Evolutionary conservation across 2,329 filamentous ascomycete genomes (phyloP).

Genomic region (Colletotrichum chlorophyti): DNA sequence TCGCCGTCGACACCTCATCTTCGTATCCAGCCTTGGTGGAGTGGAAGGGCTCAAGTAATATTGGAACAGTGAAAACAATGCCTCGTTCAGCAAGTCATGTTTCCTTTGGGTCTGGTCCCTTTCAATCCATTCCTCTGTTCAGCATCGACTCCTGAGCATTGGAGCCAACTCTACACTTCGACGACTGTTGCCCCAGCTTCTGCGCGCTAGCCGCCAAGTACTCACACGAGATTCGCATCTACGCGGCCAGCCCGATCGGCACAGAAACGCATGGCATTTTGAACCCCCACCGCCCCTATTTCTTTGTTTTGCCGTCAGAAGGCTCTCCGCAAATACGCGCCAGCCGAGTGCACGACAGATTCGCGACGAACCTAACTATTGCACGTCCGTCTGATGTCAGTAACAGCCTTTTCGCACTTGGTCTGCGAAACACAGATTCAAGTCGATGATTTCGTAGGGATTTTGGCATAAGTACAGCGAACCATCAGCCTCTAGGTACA

Average conservation of each 20-base stretch:
- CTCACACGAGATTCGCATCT: constrained; percentile 9
- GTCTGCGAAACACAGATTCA: too few species aligned
- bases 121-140: background rate
- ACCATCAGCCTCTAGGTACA: too few species aligned
- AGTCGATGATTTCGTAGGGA: too few species aligned
- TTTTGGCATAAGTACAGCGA: too few species aligned
- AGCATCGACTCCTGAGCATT: too few species aligned
- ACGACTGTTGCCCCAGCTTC: constrained; percentile 2
- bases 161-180: too few species aligned
- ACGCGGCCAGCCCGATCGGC: constrained; percentile 1
- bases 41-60: background rate
- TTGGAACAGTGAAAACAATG: background rate
- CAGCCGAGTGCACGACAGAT: constrained; percentile 7
- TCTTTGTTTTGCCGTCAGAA: constrained; percentile 5
- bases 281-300: constrained; percentile 7
- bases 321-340: background rate
- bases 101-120: background rate
- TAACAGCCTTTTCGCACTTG: too few species aligned
- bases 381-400: too few species aligned
- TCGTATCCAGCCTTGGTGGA: background rate
- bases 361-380: constrained; percentile 4
- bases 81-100: constrained; percentile 3
- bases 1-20: constrained; percentile 11
- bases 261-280: background rate
- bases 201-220: constrained; percentile 3